phyloP scores from a whole-genome alignment of 1,284 basidiomycete species.

The Puccinia triticina region DNA sequence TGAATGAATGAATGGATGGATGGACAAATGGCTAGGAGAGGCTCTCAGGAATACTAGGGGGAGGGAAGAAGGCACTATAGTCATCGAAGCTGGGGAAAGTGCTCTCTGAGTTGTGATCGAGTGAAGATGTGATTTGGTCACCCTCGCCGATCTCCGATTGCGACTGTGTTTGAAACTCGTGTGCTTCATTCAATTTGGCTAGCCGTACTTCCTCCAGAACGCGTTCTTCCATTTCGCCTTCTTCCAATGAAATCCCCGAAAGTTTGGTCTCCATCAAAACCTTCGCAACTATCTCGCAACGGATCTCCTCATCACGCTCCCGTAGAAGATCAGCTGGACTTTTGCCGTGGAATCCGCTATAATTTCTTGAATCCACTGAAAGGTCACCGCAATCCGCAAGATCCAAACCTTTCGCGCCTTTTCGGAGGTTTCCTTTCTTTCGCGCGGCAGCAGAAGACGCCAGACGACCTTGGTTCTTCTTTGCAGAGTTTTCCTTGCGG shows the following conservation, averaged over 20 bases:
- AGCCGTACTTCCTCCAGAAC: constrained; percentile 36
- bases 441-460: constrained; percentile 11
- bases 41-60: too few species aligned
- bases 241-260: constrained; percentile 37
- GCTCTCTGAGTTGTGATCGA: neutral
- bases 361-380: neutral
- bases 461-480: constrained; percentile 40
- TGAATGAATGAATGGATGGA: too few species aligned
- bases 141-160: neutral
- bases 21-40: too few species aligned
- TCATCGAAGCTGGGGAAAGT: neutral
- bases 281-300: constrained; percentile 46
- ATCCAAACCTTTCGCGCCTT: constrained; percentile 19
- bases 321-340: constrained; percentile 15
- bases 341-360: neutral
- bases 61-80: too few species aligned
- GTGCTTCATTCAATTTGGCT: constrained; percentile 30
- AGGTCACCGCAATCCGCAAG: neutral
- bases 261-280: constrained; percentile 48
- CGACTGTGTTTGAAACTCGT: constrained; percentile 1
- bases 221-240: constrained; percentile 46
- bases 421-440: constrained; percentile 30
- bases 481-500: constrained; percentile 51
- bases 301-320: constrained; percentile 42
- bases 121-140: neutral